Conservation (phyloP, 345 rosid genomes). For the Garcia nutans region DNA sequence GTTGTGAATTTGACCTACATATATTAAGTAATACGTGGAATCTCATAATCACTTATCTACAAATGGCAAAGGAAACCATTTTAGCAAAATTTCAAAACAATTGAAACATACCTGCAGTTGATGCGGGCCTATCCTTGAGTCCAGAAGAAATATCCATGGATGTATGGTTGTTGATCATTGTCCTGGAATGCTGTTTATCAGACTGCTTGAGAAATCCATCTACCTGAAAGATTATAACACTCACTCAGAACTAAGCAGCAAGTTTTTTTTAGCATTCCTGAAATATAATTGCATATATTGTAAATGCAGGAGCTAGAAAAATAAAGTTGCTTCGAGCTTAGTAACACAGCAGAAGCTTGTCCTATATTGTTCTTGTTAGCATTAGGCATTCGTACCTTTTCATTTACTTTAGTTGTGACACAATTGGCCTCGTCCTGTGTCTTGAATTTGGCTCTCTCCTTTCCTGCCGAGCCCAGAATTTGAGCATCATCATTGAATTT, state of each 20-base stretch:
- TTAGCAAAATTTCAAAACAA: background rate
- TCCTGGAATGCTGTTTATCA: constrained; percentile 26
- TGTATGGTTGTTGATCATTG: constrained; percentile 21
- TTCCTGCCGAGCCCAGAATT: constrained; percentile 42
- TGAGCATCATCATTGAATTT: constrained; percentile 29
- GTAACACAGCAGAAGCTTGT: constrained; percentile 35
- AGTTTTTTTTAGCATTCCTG: background rate
- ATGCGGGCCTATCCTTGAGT: constrained; percentile 39
- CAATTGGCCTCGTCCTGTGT: constrained; percentile 27
- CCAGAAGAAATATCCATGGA: constrained; percentile 27
- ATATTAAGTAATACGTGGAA: background rate
- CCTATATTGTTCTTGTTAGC: constrained; percentile 21
- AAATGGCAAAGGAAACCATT: background rate
- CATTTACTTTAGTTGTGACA: constrained; percentile 23
- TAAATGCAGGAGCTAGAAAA: constrained; percentile 4
- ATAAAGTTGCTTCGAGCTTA: background rate
- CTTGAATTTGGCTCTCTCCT: constrained; percentile 29
- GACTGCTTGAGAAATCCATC: constrained; percentile 28
- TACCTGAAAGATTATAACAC: constrained; percentile 28
- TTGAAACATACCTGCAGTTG: constrained; percentile 45
- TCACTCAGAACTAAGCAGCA: background rate
- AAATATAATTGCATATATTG: constrained; percentile 1
- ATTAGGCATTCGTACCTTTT: constrained; percentile 23
- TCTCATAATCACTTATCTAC: background rate
- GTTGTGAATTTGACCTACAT: background rate